These are phyloP conservation scores for Oidium heveae DNA, from an alignment of 2,329 filamentous ascomycete genomes.

Conservation along the genomic window DNA sequence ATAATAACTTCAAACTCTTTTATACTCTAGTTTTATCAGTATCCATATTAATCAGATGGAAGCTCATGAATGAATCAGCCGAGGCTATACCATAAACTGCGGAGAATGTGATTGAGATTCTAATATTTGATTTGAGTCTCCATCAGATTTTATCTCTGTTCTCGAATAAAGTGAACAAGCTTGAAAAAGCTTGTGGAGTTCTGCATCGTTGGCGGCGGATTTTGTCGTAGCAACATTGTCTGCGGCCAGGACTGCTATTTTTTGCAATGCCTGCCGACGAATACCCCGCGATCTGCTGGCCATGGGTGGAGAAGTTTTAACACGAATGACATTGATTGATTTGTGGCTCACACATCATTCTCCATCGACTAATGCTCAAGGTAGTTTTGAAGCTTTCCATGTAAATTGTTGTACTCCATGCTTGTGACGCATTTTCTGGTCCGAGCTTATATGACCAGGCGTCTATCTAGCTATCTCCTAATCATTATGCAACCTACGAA, in stretches of 20 bases:
- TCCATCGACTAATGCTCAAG: too few species aligned
- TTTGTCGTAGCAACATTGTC: slow-evolving; percentile 18
- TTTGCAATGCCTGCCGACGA: slow-evolving; percentile 35
- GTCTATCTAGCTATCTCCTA: too few species aligned
- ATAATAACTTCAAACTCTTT: slow-evolving; percentile 82
- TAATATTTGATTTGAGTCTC: slow-evolving; percentile 10
- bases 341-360: too few species aligned
- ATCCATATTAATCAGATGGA: slow-evolving; percentile 3
- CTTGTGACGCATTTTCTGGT: too few species aligned
- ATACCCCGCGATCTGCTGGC: slow-evolving; percentile 23
- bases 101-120: background rate
- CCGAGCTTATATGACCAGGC: too few species aligned
- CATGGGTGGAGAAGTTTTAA: background rate
- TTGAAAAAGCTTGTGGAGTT: slow-evolving; percentile 34
- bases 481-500: too few species aligned
- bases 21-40: slow-evolving; percentile 33
- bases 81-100: slow-evolving; percentile 30
- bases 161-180: slow-evolving; percentile 25
- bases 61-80: background rate
- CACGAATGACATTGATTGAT: background rate
- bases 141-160: slow-evolving; percentile 23
- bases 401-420: too few species aligned
- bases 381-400: too few species aligned
- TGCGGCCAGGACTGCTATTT: slow-evolving; percentile 37
- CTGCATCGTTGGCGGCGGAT: slow-evolving; percentile 32